phyloP scores from a whole-genome alignment of 1,284 basidiomycete species.

The Ceratobasidium sp. region DNA sequence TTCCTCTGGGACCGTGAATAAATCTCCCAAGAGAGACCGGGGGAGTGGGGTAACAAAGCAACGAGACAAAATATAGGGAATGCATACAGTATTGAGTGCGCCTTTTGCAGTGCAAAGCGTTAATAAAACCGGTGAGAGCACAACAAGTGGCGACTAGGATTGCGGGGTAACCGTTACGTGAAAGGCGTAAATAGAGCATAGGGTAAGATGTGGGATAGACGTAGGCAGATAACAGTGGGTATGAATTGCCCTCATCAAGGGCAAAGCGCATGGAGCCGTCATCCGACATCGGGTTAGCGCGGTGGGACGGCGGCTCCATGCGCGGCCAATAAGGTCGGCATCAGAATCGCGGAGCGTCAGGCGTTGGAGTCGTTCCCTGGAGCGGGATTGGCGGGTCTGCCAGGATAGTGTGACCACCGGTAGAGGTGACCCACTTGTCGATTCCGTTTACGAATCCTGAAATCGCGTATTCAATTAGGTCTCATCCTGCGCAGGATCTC shows the following conservation, averaged over 20 bases:
- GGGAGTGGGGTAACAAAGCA: conserved; percentile 17
- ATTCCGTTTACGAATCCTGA: conserved; percentile 43
- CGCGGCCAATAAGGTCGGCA: conserved; percentile 3
- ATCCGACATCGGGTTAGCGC: not conserved
- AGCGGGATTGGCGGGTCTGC: conserved; percentile 14
- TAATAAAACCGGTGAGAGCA: conserved; percentile 21
- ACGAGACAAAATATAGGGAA: not conserved
- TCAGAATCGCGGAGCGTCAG: conserved; percentile 30
- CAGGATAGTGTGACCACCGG: conserved; percentile 33
- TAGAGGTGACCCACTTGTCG: conserved; percentile 41
- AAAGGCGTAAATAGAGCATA: conserved; percentile 30
- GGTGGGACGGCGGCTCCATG: conserved; percentile 12
- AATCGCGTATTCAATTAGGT: conserved; percentile 31
- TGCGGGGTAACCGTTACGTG: conserved; percentile 10
- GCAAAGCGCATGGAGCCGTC: conserved; percentile 16
- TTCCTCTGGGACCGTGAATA: conserved; percentile 30
- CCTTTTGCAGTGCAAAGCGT: conserved; percentile 19
- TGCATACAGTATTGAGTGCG: conserved; percentile 23
- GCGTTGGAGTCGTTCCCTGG: conserved; percentile 16
- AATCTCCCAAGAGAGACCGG: conserved; percentile 17
- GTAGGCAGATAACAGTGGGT: conserved; percentile 17
- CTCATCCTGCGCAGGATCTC: not conserved
- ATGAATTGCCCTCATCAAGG: conserved; percentile 17
- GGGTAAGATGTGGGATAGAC: conserved; percentile 28
- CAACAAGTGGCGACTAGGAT: not conserved